phyloP scores from a whole-genome alignment of 1,139 yeast species.

The Suhomyces atakaporum region DNA sequence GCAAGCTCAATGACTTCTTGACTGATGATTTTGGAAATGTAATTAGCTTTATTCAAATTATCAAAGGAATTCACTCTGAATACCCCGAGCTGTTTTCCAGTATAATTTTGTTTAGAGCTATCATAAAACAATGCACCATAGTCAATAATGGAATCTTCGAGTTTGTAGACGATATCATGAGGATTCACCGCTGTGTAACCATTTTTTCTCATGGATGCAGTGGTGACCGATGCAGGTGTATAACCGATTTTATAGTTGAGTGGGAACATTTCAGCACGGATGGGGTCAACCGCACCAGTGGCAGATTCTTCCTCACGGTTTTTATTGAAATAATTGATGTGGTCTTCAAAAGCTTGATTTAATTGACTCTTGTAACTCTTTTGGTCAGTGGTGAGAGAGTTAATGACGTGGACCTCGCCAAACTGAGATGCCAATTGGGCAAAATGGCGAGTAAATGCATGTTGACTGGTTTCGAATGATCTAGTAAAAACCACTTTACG shows the following conservation, averaged over 20 bases:
- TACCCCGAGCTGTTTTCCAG: constrained; percentile 70
- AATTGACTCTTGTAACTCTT: constrained; percentile 40
- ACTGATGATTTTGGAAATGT: constrained; percentile 57
- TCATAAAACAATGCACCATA: constrained; percentile 70
- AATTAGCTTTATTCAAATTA: constrained; percentile 63
- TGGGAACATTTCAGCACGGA: constrained; percentile 9
- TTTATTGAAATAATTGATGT: constrained; percentile 30
- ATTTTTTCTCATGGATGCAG: constrained; percentile 35
- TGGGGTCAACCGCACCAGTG: constrained; percentile 1
- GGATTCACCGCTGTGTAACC: constrained; percentile 43
- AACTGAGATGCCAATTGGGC: constrained; percentile 57
- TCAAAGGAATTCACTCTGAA: constrained; percentile 67
- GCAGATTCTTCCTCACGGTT: constrained; percentile 9
- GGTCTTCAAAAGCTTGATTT: constrained; percentile 33
- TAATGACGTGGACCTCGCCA: constrained; percentile 64
- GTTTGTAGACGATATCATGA: constrained; percentile 34
- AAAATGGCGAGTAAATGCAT: constrained; percentile 65
- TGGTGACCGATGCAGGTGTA: constrained; percentile 38
- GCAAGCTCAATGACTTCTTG: constrained; percentile 64
- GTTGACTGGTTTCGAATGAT: constrained; percentile 64
- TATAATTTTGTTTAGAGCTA: constrained; percentile 43
- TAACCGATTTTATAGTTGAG: constrained; percentile 23
- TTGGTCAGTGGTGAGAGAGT: constrained; percentile 47
- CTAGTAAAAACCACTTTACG: constrained; percentile 54
- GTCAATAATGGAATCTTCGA: constrained; percentile 53